Evolutionary conservation across 176 grass and related monocot genomes (phyloP), one percentile per base, ranked within the genome.

Genomic region (Zoysia japonica): DNA sequence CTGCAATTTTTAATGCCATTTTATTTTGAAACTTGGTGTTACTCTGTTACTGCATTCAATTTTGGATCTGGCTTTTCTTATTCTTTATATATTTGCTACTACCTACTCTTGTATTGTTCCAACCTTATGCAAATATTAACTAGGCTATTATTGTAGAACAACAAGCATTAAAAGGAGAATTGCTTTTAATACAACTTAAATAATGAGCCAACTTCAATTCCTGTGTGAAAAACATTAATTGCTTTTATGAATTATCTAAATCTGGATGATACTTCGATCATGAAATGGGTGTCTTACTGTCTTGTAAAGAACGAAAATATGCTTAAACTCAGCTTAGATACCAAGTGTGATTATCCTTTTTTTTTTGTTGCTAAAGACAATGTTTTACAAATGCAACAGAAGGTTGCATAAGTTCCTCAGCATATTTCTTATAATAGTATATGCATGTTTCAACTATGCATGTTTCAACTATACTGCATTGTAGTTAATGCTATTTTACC

Each of bases 401-500:
- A 9, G n/a, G 11, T 49, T 49, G 17, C 9, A 36, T 50, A 53
- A 14, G 11, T 52, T 46, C 3, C 40, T 82, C 14, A 49, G 13
- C 47, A 61, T 39, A 89, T 4, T 83, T 83, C 40, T 79, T 78
- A 82, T 57, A 46, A 19, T 20, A 57, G 6, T 9, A 42, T 71
- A 50, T 61, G 8, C 49, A 53, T 81, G 20, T 61, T 49, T 49
- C 7, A 49, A 1, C 48, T 77, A 42, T 64, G 9, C 51, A 49
- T 80, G 48, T 49, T 61, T 61, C 3, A 61, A 9, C 20, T 61
- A 53, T 75, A 78, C 51, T 83, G 54, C 68, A 20, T 64, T 87
- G 50, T 40, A 56, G 53, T 54, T 80, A 59, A 82, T 87, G 14
- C 76, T 41, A n/a, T 87, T 82, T 81, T 6, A 55, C 89, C 53